Conservation (phyloP, 257 asterid species). For the Petunia axillaris region DNA sequence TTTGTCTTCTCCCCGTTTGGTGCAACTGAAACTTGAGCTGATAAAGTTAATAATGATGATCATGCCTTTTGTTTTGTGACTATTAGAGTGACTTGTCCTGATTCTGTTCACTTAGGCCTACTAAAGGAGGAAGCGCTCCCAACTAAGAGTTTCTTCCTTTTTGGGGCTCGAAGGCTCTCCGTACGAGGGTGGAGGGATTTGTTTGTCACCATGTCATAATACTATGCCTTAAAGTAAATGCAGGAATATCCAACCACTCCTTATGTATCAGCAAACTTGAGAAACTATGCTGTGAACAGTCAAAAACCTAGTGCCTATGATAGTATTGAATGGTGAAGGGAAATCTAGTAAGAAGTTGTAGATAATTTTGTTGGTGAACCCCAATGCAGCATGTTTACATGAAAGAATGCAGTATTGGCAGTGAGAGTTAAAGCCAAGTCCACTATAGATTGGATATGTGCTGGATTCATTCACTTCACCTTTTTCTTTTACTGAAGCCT, state of each 20-base stretch:
- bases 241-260: too few relatives aligned
- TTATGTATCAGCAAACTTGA: background rate
- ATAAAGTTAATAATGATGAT: conserved; percentile 2
- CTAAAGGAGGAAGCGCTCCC: too few relatives aligned
- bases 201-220: too few relatives aligned
- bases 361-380: background rate
- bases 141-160: too few relatives aligned
- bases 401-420: conserved; percentile 11
- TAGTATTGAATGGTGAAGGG: conserved; percentile 1
- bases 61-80: background rate
- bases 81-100: too few relatives aligned
- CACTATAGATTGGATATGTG: background rate
- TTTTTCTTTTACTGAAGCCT: conserved; percentile 2
- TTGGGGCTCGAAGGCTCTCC: too few relatives aligned
- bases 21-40: conserved; percentile 12
- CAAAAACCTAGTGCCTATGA: background rate
- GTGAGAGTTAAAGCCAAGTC: conserved; percentile 16
- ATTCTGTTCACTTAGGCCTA: too few relatives aligned
- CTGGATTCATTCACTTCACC: conserved; percentile 32
- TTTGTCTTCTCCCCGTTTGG: background rate
- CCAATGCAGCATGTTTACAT: background rate
- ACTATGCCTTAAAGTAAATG: too few relatives aligned
- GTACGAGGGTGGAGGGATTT: too few relatives aligned
- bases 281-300: background rate
- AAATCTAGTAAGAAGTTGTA: background rate